A percentile compares a stretch with the other conserved stretches of the same genome.
Conservation (phyloP, 192 early-diverging fungal species). For the Allomyces macrogynus region DNA sequence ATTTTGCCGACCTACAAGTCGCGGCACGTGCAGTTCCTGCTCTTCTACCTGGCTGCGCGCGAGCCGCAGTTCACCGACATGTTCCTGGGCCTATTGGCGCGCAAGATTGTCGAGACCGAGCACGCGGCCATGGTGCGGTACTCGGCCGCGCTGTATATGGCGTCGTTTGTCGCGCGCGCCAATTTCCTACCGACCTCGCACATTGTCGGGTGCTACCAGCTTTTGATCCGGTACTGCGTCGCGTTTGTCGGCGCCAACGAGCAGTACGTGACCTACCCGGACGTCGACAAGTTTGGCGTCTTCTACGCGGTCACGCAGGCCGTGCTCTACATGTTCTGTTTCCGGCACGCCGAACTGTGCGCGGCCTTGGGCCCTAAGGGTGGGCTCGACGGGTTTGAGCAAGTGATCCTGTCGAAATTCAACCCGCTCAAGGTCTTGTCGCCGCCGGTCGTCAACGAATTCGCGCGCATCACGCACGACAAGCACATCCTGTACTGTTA, state of each 20-base stretch:
- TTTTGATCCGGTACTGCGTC: constrained; percentile 45
- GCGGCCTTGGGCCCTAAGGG: constrained; percentile 10
- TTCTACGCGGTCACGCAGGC: constrained; percentile 80
- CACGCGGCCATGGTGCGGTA: constrained; percentile 46
- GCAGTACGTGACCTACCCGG: constrained; percentile 11
- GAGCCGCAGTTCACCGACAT: constrained; percentile 46
- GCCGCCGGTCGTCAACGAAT: constrained; percentile 58
- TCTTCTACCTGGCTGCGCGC: constrained; percentile 63
- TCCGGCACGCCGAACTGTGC: constrained; percentile 70
- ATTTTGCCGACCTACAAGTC: constrained; percentile 73
- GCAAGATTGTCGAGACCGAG: constrained; percentile 30
- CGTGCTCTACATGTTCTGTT: constrained; percentile 84
- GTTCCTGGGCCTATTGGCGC: constrained; percentile 56
- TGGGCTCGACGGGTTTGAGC: constrained; percentile 44
- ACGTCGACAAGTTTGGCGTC: constrained; percentile 45
- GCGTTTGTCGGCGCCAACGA: constrained; percentile 50
- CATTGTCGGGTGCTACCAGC: constrained; percentile 42
- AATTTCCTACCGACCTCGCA: constrained; percentile 39
- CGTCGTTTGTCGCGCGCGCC: constrained; percentile 71
- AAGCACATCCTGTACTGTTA: constrained; percentile 75
- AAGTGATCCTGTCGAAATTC: constrained; percentile 52
- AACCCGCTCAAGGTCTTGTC: constrained; percentile 68
- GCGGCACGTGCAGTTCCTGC: constrained; percentile 75
- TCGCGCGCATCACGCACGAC: constrained; percentile 55
- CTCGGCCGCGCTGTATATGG: constrained; percentile 63